These are phyloP conservation scores for Boletus fagicola DNA, from an alignment of 768 basidiomycete genomes.

Conservation along the genomic window DNA sequence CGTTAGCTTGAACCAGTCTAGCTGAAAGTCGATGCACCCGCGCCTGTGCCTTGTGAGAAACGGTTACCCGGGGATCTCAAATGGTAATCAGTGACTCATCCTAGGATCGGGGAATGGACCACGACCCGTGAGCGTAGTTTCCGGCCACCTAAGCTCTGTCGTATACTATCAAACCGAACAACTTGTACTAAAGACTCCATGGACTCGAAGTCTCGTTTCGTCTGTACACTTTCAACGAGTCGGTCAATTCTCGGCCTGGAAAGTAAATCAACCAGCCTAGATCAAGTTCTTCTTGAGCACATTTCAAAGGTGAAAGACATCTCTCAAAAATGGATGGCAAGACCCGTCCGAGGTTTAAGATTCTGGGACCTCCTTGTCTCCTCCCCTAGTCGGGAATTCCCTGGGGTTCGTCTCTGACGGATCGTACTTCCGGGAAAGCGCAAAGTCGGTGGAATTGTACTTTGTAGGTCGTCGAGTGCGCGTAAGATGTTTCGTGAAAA, in stretches of 20 bases:
- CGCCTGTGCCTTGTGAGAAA: neutral
- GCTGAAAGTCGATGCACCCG: neutral
- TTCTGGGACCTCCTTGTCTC: constrained; percentile 41
- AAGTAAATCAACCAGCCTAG: constrained; percentile 19
- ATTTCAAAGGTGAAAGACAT: constrained; percentile 44
- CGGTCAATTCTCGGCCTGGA: constrained; percentile 1
- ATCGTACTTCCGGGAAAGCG: constrained; percentile 30
- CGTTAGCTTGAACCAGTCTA: neutral
- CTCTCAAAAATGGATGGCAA: constrained; percentile 40
- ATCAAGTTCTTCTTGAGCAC: constrained; percentile 30
- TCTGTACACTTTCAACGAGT: neutral
- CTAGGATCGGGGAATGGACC: neutral
- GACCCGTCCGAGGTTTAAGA: constrained; percentile 20
- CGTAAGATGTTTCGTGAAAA: too few species aligned
- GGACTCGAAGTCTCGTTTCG: too few species aligned
- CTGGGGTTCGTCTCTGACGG: constrained; percentile 27
- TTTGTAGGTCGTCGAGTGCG: too few species aligned
- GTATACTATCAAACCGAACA: constrained; percentile 24
- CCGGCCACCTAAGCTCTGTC: constrained; percentile 13
- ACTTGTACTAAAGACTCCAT: constrained; percentile 8
- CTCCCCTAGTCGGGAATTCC: constrained; percentile 15
- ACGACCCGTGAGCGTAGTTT: neutral
- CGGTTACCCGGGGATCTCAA: neutral
- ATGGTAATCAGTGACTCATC: neutral
- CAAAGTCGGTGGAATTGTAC: constrained; percentile 28